Evolutionary conservation across 495 filamentous ascomycete species (phyloP).

Genomic region (Trichoderma gamsii): DNA sequence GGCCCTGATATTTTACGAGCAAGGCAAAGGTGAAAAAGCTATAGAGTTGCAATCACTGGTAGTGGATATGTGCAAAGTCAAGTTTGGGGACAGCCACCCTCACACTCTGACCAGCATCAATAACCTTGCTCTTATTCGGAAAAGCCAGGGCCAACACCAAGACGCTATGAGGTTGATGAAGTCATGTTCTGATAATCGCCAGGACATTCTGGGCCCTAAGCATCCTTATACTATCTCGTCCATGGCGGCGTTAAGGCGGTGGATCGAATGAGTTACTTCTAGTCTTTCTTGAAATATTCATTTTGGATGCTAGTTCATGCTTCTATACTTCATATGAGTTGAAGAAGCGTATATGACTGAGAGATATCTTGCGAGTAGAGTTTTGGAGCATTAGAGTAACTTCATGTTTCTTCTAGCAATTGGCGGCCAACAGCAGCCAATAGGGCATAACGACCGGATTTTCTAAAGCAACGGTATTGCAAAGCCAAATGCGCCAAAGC

Average conservation of each 20-base stretch:
- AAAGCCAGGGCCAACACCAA: not conserved
- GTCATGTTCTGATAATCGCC: slow-evolving; percentile 16
- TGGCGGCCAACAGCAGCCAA: no score
- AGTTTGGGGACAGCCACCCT: slow-evolving; percentile 12
- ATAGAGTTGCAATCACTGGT: not conserved
- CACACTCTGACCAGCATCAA: slow-evolving; percentile 3
- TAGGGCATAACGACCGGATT: no score
- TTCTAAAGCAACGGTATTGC: no score
- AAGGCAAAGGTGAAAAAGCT: not conserved
- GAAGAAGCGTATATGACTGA: no score
- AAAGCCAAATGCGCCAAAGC: no score
- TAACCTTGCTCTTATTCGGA: slow-evolving; percentile 1
- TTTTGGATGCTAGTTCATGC: no score
- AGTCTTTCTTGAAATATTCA: no score
- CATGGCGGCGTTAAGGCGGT: not conserved
- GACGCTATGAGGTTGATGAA: slow-evolving; percentile 15
- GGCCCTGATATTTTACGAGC: not conserved
- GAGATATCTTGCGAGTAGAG: not conserved
- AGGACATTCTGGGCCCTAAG: slow-evolving; percentile 14
- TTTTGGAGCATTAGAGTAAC: not conserved
- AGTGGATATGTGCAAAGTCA: not conserved
- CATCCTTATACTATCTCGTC: slow-evolving; percentile 16
- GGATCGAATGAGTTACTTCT: no score
- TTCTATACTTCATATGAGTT: no score
- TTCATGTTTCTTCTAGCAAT: no score